Conservation (phyloP, 106 monocot genomes). For the Dendrobium nobile region DNA sequence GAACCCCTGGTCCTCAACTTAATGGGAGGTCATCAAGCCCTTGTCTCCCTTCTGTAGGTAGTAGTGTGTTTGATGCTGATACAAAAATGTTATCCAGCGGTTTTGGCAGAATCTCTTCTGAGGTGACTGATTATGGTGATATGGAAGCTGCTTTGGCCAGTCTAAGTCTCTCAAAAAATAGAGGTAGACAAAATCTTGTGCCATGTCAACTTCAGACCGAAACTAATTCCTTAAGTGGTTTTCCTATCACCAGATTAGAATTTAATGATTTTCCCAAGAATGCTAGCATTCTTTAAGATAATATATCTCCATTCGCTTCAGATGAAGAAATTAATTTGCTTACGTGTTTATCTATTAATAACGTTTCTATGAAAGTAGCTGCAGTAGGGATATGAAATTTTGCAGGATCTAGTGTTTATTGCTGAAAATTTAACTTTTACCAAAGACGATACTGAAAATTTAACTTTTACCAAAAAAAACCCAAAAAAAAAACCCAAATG, state of each 20-base stretch:
- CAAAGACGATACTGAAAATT: background rate
- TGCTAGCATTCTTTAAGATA: constrained; percentile 15
- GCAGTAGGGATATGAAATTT: constrained; percentile 12
- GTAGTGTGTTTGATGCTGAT: constrained; percentile 14
- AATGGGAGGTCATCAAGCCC: constrained; percentile 31
- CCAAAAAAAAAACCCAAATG: background rate
- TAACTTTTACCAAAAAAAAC: constrained; percentile 7
- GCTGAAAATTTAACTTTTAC: constrained; percentile 16
- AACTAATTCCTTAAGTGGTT: constrained; percentile 9
- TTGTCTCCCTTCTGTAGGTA: constrained; percentile 16
- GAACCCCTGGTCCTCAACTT: constrained; percentile 43
- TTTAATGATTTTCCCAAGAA: constrained; percentile 25
- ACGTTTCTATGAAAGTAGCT: constrained; percentile 5
- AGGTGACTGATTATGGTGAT: constrained; percentile 36
- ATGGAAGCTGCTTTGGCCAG: constrained; percentile 40
- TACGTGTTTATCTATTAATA: constrained; percentile 7
- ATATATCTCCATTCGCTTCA: constrained; percentile 14
- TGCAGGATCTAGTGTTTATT: constrained; percentile 16
- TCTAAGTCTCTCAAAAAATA: constrained; percentile 31
- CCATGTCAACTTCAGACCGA: constrained; percentile 8
- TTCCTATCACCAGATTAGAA: constrained; percentile 2
- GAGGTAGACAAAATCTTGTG: constrained; percentile 25
- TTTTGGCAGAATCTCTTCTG: constrained; percentile 16
- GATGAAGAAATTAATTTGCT: constrained; percentile 25
- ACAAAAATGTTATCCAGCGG: constrained; percentile 20